phyloP scores from a whole-genome alignment of 1,139 yeast genomes.

The Pneumocystis wakefieldiae region DNA sequence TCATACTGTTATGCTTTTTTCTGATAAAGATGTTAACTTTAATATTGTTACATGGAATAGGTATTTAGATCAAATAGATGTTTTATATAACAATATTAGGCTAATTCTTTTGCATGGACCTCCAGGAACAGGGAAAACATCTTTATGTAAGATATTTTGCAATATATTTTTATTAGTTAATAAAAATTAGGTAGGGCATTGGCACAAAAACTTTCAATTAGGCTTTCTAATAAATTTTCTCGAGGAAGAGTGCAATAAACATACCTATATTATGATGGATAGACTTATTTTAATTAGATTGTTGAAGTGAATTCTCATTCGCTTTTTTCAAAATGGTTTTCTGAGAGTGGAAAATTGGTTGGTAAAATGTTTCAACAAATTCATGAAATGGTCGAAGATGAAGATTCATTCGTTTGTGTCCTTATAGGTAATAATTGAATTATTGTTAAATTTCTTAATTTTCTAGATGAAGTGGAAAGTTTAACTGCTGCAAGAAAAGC shows the following conservation, averaged over 20 bases:
- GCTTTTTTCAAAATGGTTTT: slow-evolving; percentile 15
- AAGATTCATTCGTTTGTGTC: slow-evolving; percentile 14
- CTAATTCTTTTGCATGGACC: slow-evolving; percentile 16
- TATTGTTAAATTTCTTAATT: neutral
- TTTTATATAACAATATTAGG: neutral
- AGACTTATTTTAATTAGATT: slow-evolving; percentile 7
- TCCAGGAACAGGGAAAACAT: slow-evolving; percentile 17
- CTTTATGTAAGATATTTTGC: slow-evolving; percentile 10
- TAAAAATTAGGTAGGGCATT: slow-evolving; percentile 8
- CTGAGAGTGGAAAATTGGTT: slow-evolving; percentile 16
- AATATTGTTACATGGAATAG: slow-evolving; percentile 12
- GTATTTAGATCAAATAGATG: slow-evolving; percentile 3
- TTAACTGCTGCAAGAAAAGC: slow-evolving; percentile 14
- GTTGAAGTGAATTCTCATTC: slow-evolving; percentile 15
- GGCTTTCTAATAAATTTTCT: slow-evolving; percentile 8
- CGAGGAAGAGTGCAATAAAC: neutral
- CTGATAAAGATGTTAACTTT: slow-evolving; percentile 12
- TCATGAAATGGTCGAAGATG: slow-evolving; percentile 10
- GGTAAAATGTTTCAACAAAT: slow-evolving; percentile 14
- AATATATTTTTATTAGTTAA: neutral
- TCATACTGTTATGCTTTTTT: slow-evolving; percentile 15
- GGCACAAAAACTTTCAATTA: slow-evolving; percentile 15
- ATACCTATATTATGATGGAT: neutral
- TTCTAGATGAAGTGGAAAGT: slow-evolving; percentile 15
- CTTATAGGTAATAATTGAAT: slow-evolving; percentile 10